A percentile compares a stretch with the other conserved stretches of the same genome.
Conservation (phyloP, 176 grass and related monocot genomes). For the maize (Zea mays) region Zm-B73-REFERENCE-NAM-5.0 NC_050097.1:213713501-213714000, state of each 20-base stretch:
- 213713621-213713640: neutral
- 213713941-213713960: no score
- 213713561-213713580: neutral
- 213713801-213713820: neutral
- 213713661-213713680: no score
- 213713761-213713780: slow-evolving; percentile 6
- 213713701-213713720: neutral
- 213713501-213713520: neutral
- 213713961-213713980: no score
- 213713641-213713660: no score
- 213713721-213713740: neutral
- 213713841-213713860: no score
- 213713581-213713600: neutral
- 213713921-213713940: no score
- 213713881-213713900: no score
- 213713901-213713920: no score
- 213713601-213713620: neutral
- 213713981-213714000: no score
- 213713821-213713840: no score
- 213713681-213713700: neutral
- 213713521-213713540: neutral
- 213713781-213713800: neutral
- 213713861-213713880: no score
- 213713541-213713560: neutral
- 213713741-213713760: slow-evolving; percentile 8